Base-by-base conservation (phyloP, 1,139 yeast species). In the Candida sp. region DNA sequence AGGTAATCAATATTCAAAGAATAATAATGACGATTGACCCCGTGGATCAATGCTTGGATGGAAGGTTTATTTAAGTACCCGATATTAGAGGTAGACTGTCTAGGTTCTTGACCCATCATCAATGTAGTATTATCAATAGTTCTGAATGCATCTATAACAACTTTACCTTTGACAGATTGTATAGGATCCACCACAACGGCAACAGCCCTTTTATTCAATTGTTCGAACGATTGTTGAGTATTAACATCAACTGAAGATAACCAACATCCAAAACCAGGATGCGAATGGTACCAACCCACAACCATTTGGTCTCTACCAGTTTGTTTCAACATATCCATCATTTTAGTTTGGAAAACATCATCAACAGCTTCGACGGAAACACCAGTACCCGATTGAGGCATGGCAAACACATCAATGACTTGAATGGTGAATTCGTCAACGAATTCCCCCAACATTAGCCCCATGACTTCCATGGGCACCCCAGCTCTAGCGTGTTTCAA, bases 401-500 rank as follows among this genome's bases (percentile, higher is more conserved):
- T 93, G 47, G 99, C 99, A 75, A 93, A 93, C 43, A 93, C 99
- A 61, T 93, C 99, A 49, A 89, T 90, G 34, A 93, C 99, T 57
- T 91, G 96, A 38, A 95, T 95, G 1, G 99, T 95, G 68, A 87
- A 93, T 50, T 95, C 99, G 64, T 95, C 99, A 23, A 95, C 96
- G 67, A 93, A 91, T 56, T 93, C 98, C 41, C 99, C 99, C 55
- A 95, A 79, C 99, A 95, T 95, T 52, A 95, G 77, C 3, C 99
- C 99, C 99, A 95, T 95, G 41, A 95, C 99, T 72, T 95, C 99
- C 99, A 95, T 95, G 15, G 99, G 99, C 44, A 95, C 99, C 61
- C 99, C 99, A 1, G 99, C 98, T 59, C 98, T 79, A 38, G 99
- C 98, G 62, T 93, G 99, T 66, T 91, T 93, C 60, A 93, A 80